Evolutionary conservation across 257 asterid genomes (phyloP).

Genomic region (Forsythia viridissima): DNA sequence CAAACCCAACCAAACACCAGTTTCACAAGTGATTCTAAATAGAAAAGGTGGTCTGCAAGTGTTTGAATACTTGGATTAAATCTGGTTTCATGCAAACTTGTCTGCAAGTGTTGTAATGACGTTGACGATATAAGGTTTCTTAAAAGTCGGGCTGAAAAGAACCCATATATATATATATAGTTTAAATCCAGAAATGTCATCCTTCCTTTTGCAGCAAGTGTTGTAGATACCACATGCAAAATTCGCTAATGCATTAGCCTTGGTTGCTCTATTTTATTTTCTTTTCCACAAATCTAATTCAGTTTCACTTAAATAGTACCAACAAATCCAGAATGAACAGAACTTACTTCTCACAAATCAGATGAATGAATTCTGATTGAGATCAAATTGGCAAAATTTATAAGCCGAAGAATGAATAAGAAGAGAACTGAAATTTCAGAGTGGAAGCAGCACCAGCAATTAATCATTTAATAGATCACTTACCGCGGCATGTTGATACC

Average conservation of each 20-base stretch:
- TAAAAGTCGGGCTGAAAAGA: neutral
- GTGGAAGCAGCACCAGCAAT: slow-evolving; percentile 16
- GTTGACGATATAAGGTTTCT: neutral
- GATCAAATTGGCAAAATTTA: neutral
- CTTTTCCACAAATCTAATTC: neutral
- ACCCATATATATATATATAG: neutral
- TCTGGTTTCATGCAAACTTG: neutral
- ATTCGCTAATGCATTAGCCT: neutral
- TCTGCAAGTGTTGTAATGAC: neutral
- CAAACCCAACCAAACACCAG: neutral
- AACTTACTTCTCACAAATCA: neutral
- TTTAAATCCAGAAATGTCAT: neutral
- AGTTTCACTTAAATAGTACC: neutral
- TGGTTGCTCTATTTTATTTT: neutral
- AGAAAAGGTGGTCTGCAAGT: neutral
- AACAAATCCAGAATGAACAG: neutral
- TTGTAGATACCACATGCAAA: neutral
- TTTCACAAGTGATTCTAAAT: neutral
- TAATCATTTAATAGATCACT: slow-evolving; percentile 29
- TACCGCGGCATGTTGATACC: slow-evolving; percentile 98
- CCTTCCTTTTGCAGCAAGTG: neutral
- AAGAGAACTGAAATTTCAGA: slow-evolving; percentile 10
- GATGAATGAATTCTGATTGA: neutral
- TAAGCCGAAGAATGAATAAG: neutral
- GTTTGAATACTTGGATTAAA: neutral